Evolutionary conservation across 2,329 filamentous ascomycete species (phyloP), one percentile per base, ranked within the genome.

Genomic region (Leptosphaerulina australis): DNA sequence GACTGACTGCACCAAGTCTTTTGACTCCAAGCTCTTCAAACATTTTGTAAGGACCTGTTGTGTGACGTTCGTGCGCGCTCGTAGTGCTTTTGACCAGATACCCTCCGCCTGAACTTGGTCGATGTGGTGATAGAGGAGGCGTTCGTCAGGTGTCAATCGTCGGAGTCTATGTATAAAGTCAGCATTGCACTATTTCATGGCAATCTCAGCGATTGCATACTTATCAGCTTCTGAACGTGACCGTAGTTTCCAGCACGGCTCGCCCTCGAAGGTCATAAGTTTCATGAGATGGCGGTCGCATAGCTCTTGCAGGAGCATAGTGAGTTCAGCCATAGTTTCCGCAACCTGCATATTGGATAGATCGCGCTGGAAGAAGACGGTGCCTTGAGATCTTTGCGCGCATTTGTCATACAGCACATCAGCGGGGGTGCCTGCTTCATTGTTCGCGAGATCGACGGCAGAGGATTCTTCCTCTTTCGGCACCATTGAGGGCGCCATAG

Each of bases 51-150:
- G 82, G 28, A 89, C 84, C 39, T 87, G 87, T 66, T 93, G 90
- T 76, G 96, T 90, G 71, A 96, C 83, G 73, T 90, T 88, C 49
- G 91, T 87, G 53, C 86, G 85, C 61, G 81, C 82, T 71, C 92
- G 90, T 62, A 99, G 87, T 11, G 86, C 88, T 70, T 91, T 90
- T 55, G 88, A 88, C 94, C 94, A 99, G 66, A 96, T 90, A 53
- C 93, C 94, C 64, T 91, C 88, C 58, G 84, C 83, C 57, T 88
- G 90, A 22, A 89, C 87, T 62, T 90, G 87, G 74, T 97, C 93
- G 68, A 99, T 93, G 63, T 90, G 84, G 59, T 86, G 85, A 80
- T 95, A 97, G 20, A 97, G 88, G 68, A 96, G 82, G 67, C 85
- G 83, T 74, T 97, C 93, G 66, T 93, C 85, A 53, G 84, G 71